Evolutionary conservation across 169 alveolate genomes (phyloP), one percentile per base, ranked within the genome.

Genomic region (Cryptosporidium andersoni): DNA sequence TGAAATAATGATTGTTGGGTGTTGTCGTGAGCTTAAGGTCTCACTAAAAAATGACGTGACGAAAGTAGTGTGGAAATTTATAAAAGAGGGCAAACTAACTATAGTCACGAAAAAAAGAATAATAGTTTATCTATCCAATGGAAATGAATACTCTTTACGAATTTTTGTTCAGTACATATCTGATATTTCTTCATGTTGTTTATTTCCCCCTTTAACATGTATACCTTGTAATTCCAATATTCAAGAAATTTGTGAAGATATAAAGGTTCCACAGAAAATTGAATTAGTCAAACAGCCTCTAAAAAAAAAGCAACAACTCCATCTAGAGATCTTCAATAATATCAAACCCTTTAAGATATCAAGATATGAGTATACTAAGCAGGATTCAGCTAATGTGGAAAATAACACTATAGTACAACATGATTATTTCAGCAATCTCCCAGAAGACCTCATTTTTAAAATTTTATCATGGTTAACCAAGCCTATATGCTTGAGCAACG

Each of bases 381-480:
- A 25, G 25, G 25, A 25, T 25, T 25, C 25, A 25, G 25, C 25
- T 25, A 62, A 62, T 51, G 2, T 2, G 7, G 42, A 2, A 9
- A 56, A 14, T 56, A 6, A 8, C 42, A 12, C 25, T 34, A 2
- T 3, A 12, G 37, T 56, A 34, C 37, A 39, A 63, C 1, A 12
- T 6, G 43, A 65, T 37, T 47, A 36, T 16, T 25, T 66, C 5
- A 16, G 12, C 9, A 58, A 7, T 45, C 36, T 74, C 43, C 85
- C 85, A n/a, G 74, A 74, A 16, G 85, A 74, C 36, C 16, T 74
- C 16, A 5, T 74, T 43, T 74, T 56, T 58, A 45, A 74, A 8
- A 58, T 74, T n/a, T 43, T 74, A 34, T 74, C 85, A 40, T 58
- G 55, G 85, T 68, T 58, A 58, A 40, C 25, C 16, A 40, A 12